Percentiles rank a stretch among this genome's conserved stretches.
Conservation (phyloP, 2,329 filamentous ascomycete genomes). For the Sarocladium kiliense region DNA sequence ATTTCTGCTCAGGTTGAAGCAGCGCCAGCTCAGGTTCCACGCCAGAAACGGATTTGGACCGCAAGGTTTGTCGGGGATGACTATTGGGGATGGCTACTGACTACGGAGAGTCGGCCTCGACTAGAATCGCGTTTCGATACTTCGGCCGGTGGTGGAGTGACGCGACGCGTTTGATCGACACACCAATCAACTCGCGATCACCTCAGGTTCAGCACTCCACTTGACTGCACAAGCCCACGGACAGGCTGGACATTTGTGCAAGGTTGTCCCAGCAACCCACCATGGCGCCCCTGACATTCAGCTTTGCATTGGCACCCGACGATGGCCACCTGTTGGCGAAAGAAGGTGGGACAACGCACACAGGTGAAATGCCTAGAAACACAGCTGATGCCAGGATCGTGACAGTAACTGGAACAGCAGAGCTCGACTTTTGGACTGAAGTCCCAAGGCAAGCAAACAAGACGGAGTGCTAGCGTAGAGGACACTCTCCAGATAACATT, state of each 20-base stretch:
- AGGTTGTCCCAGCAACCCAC: conserved; percentile 6
- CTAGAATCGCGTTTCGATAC: neutral
- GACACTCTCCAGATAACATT: too few species aligned
- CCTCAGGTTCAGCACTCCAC: conserved; percentile 1
- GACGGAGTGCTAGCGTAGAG: too few species aligned
- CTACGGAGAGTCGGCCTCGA: neutral
- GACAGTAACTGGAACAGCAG: too few species aligned
- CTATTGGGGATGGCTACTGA: neutral
- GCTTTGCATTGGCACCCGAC: neutral
- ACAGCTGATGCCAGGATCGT: too few species aligned
- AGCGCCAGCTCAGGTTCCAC: too few species aligned
- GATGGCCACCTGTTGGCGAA: neutral
- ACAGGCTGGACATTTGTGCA: neutral
- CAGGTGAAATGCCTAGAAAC: too few species aligned
- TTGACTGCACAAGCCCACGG: neutral
- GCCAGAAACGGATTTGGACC: too few species aligned
- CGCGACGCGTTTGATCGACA: conserved; percentile 5
- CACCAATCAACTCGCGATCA: conserved; percentile 3
- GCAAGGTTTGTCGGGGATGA: too few species aligned
- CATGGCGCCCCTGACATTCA: conserved; percentile 1
- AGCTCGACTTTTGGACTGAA: too few species aligned
- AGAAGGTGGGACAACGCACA: too few species aligned
- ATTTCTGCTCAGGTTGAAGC: too few species aligned
- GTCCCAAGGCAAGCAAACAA: too few species aligned
- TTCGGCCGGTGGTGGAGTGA: neutral